Base-by-base conservation (phyloP, 1,284 basidiomycete species). In the Apiotrichum gracile region DNA sequence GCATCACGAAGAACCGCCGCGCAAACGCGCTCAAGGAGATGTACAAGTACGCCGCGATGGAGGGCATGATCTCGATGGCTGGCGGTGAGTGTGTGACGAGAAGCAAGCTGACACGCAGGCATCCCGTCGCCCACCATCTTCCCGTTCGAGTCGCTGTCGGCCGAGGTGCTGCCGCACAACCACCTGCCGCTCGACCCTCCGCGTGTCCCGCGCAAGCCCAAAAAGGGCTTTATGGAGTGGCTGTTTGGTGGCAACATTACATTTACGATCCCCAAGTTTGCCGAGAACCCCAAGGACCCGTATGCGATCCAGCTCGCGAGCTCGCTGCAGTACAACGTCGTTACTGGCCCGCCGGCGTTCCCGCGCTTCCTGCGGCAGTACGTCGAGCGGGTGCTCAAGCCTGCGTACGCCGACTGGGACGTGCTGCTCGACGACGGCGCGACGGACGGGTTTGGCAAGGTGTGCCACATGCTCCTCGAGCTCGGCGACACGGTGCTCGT, bases 401-500 rank as follows among this genome's bases (percentile, higher is more conserved):
- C 88, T 0, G 85, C 76, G 0, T 88, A 86, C 67, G 66, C 74
- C n/a, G 81, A 89, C 67, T 88, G 79, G 70, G 75, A 79, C 9
- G 82, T 80, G 2, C 67, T 88, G 19, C 67, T 86, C 10, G 82
- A 86, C 59, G 80, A 80, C 13, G 88, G 88, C 17, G 87, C 87
- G 57, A 91, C 88, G 0, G 88, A 89, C 66, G 88, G 82, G 34
- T 82, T 70, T 62, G 72, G 53, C 57, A 76, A 77, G 57, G 69
- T 72, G 45, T 63, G 65, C 48, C 55, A 60, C 68, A 57, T 88
- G 83, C 73, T 91, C 14, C 82, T 83, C 66, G 86, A 91, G 64
- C 79, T 80, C 1, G 88, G 87, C 9, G 87, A 91, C 61, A 79
- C 80, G 9, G 77, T 89, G 43, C 69, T 91, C 2, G 81, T 83